Evolutionary conservation across 495 filamentous ascomycete genomes (phyloP), one percentile per base, ranked within the genome.

Genomic region (Penicillium goetzii): DNA sequence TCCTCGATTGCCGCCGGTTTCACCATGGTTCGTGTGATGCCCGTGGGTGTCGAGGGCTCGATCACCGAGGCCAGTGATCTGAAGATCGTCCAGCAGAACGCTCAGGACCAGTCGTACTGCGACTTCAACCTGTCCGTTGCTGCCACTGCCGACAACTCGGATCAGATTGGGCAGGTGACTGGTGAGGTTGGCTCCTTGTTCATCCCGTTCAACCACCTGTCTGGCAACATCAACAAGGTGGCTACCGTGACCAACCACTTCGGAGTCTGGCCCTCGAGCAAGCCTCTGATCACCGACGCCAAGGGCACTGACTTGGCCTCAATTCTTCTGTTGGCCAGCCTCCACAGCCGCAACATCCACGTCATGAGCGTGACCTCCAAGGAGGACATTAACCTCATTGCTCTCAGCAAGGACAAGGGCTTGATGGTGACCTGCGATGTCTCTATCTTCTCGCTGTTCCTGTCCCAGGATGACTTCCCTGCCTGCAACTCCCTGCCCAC

Each of bases 91-190:
- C 89, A 93, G 74, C 83, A 86, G 68, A 93, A 89, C 70, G 88
- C 85, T 62, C 87, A 88, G 70, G 79, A 78, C 45, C 83, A 84
- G 28, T 85, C 85, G 2, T 88, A 84, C 73, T 93, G 90, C 68
- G 91, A 95, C 75, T 95, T 88, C 81, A 95, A 95, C 80, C 87
- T 94, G 75, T 94, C 91, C 52, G 87, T 95, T 61, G 87, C 88
- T 32, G 91, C 91, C 56, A 92, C 91, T 26, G 89, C 89, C 14
- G 82, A 80, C 64, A 95, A 95, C 72, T 85, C 89, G 19, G 85
- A 89, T 58, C 88, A 93, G 73, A 87, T 93, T 68, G 86, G 85
- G 61, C 84, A 89, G 64, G 80, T 93, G 40, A 85, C 87, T 19
- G 80, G 84, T 40, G 90, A 93, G 59, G 90, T 95, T 59, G 91